These are phyloP conservation scores for Petunia axillaris DNA, from an alignment of 257 asterid genomes.

Conservation along the genomic window DNA sequence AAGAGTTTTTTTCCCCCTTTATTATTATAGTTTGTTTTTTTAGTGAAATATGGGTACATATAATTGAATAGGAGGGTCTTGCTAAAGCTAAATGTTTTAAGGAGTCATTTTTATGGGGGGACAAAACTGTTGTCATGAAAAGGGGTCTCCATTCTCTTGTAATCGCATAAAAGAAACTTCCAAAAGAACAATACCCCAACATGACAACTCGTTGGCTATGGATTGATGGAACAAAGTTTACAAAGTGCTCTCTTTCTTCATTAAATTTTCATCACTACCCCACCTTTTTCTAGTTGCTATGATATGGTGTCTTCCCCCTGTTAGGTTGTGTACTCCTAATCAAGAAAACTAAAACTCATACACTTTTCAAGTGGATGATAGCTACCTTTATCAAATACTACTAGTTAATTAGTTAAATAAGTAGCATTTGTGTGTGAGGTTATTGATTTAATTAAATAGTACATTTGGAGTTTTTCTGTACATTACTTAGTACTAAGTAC, in stretches of 20 bases:
- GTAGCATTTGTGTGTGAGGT: background rate
- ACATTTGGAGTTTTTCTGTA: too few relatives aligned
- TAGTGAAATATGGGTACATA: too few relatives aligned
- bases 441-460: too few relatives aligned
- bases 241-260: background rate
- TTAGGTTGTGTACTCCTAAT: background rate
- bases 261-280: background rate
- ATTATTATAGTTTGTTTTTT: too few relatives aligned
- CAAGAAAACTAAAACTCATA: background rate
- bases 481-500: too few relatives aligned
- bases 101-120: background rate
- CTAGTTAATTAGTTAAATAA: background rate
- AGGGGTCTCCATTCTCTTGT: background rate
- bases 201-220: constrained; percentile 18
- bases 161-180: background rate
- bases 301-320: background rate
- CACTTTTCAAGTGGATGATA: background rate
- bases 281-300: constrained; percentile 13
- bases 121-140: background rate
- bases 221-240: background rate
- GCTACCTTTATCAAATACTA: background rate
- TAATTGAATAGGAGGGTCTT: too few relatives aligned
- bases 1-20: background rate
- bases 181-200: background rate
- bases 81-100: too few relatives aligned